phyloP scores from a whole-genome alignment of 1,284 basidiomycete genomes.

The Veloboletus limbatus region DNA sequence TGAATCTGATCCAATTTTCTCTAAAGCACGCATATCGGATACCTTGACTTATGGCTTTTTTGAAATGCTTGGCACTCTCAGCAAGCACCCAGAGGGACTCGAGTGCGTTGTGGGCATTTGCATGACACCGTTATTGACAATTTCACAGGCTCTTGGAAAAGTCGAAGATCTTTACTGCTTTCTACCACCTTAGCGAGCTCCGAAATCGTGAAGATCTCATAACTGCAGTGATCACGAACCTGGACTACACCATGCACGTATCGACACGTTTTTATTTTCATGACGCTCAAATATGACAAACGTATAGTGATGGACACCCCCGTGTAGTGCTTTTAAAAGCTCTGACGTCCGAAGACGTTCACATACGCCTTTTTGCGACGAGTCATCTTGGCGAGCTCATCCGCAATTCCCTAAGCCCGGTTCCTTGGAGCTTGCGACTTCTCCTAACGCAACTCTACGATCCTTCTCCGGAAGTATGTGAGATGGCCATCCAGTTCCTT shows the following conservation, averaged over 20 bases:
- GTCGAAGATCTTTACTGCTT: conserved; percentile 90
- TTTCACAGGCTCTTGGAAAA: conserved; percentile 77
- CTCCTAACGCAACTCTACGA: conserved; percentile 96
- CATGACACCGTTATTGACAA: conserved; percentile 5
- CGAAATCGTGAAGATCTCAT: conserved; percentile 90
- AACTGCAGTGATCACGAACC: conserved; percentile 85
- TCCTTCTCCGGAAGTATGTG: conserved; percentile 83
- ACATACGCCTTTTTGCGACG: conserved; percentile 87
- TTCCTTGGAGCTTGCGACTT: conserved; percentile 84
- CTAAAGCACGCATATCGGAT: conserved; percentile 76
- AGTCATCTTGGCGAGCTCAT: conserved; percentile 82
- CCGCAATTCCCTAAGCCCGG: conserved; percentile 57
- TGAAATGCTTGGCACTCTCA: conserved; percentile 92
- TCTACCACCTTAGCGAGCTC: conserved; percentile 92
- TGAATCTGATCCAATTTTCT: conserved; percentile 80
- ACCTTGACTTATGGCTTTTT: conserved; percentile 92
- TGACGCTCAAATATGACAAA: conserved; percentile 1
- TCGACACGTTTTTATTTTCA: background rate
- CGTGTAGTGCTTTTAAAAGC: conserved; percentile 91
- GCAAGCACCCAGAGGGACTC: conserved; percentile 84
- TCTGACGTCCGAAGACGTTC: conserved; percentile 87
- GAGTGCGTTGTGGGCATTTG: conserved; percentile 61
- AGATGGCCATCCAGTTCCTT: conserved; percentile 84
- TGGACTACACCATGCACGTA: conserved; percentile 85
- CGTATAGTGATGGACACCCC: conserved; percentile 81